Base-by-base conservation (phyloP, 169 alveolate species). In the Theileria equi region DNA sequence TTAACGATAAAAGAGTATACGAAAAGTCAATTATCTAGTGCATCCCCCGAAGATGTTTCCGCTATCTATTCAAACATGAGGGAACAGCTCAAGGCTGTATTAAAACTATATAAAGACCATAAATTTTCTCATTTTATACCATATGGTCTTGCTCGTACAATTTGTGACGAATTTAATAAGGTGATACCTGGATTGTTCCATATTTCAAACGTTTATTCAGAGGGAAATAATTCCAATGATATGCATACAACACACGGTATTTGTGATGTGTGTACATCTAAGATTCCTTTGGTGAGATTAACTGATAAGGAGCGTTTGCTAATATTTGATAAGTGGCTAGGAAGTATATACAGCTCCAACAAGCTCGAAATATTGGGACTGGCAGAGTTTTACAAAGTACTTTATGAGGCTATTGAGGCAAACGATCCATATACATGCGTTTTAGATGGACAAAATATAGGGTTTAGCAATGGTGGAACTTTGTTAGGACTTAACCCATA, bases 391-490 rank as follows among this genome's bases (percentile, higher is more conserved):
- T 74, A 74, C 44, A 41, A 63, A 10, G 54, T 70, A 43, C 32
- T 74, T 2, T 44, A 50, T 36, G 57, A 41, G 16, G 61, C 70
- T 16, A 5, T 43, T 48, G 52, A 25, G 26, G 10, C 5, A 0
- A 72, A 72, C 19, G 17, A 43, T 17, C 63, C 70, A 5, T 74
- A 74, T 69, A 74, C 84, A 17, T 74, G 78, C 52, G 36, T 74
- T 0, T 48, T 74, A 10, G 84, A 74, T 31, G 84, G 84, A 19
- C 79, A 62, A 49, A 74, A 74, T 52, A 66, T 74, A 28, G 84
- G 84, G 13, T 74, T 44, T 55, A 50, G 58, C 57, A 28, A 28
- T 43, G 59, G 73, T 43, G 44, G 44, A 23, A n/a, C 23, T 13
- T 7, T 44, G 67, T n/a, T n/a, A n/a, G n/a, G n/a, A n/a, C n/a